A percentile compares a stretch with the other conserved stretches of the same genome.
phyloP scores from a whole-genome alignment of 352 stramenopile genomes.

The Salisapilia sapeloensis region DNA sequence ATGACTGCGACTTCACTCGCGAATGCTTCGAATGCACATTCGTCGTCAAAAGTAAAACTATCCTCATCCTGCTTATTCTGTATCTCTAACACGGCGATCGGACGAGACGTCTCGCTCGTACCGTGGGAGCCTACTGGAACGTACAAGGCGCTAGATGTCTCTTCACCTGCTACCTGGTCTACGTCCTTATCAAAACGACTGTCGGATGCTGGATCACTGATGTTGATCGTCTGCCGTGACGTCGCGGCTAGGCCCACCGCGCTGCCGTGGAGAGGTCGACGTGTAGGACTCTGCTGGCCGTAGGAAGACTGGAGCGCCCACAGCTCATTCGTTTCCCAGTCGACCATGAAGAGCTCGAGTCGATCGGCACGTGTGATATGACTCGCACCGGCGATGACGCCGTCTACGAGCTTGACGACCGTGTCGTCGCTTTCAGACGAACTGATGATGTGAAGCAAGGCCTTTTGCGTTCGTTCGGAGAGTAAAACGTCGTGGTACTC shows the following conservation, averaged over 20 bases:
- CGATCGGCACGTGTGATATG: slow-evolving; percentile 72
- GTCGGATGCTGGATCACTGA: slow-evolving; percentile 42
- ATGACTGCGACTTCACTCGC: slow-evolving; percentile 76
- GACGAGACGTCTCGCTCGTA: slow-evolving; percentile 17
- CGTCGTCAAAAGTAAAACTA: slow-evolving; percentile 71
- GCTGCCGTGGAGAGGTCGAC: slow-evolving; percentile 33
- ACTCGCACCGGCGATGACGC: slow-evolving; percentile 56
- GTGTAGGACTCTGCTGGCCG: slow-evolving; percentile 45
- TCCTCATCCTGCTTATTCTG: slow-evolving; percentile 67
- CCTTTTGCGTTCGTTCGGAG: slow-evolving; percentile 69
- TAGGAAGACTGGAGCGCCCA: slow-evolving; percentile 70
- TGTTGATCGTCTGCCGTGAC: slow-evolving; percentile 48
- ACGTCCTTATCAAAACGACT: slow-evolving; percentile 29
- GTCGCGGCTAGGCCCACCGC: slow-evolving; percentile 41
- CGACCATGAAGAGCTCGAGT: slow-evolving; percentile 65
- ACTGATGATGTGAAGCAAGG: slow-evolving; percentile 72
- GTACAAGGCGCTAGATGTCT: slow-evolving; percentile 64
- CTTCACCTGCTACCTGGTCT: slow-evolving; percentile 36
- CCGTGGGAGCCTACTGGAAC: slow-evolving; percentile 67
- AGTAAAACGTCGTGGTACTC: slow-evolving; percentile 73
- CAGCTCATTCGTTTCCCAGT: slow-evolving; percentile 69
- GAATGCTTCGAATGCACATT: slow-evolving; percentile 76
- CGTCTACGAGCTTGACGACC: slow-evolving; percentile 69
- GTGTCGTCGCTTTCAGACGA: slow-evolving; percentile 71
- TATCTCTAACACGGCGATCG: slow-evolving; percentile 78